A percentile compares a stretch with the other conserved stretches of the same genome.
phyloP scores from a whole-genome alignment of 306 rosid species.

The Dicorynia guianensis region DNA sequence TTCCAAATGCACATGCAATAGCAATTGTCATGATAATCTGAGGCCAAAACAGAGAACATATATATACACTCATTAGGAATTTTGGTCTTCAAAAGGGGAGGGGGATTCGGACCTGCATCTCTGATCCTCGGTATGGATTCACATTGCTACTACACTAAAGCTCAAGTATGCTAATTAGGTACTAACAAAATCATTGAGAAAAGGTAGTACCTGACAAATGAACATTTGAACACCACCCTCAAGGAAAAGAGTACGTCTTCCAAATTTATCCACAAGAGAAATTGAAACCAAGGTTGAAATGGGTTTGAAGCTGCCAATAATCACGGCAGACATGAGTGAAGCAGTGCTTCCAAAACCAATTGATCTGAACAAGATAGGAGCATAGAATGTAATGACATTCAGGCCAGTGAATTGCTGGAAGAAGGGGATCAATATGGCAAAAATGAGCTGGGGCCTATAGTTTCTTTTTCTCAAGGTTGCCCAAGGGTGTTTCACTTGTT shows the following conservation, averaged over 20 bases:
- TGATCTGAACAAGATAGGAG: slow-evolving; percentile 80
- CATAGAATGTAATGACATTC: slow-evolving; percentile 81
- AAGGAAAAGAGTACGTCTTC: slow-evolving; percentile 73
- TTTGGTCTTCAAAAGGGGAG: too few species aligned
- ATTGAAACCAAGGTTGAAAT: slow-evolving; percentile 61
- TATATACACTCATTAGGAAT: too few species aligned
- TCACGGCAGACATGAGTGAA: slow-evolving; percentile 70
- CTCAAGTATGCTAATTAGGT: not conserved
- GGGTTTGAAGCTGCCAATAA: slow-evolving; percentile 60
- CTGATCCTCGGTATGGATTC: too few species aligned
- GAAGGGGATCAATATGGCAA: slow-evolving; percentile 71
- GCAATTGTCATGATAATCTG: slow-evolving; percentile 64
- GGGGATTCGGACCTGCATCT: too few species aligned
- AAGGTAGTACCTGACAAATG: slow-evolving; percentile 58
- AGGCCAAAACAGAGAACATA: not conserved
- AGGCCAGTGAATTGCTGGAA: slow-evolving; percentile 88
- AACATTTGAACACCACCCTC: slow-evolving; percentile 83
- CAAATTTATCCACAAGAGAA: slow-evolving; percentile 60
- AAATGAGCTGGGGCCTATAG: slow-evolving; percentile 72
- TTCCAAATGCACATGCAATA: slow-evolving; percentile 67
- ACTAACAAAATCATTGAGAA: slow-evolving; percentile 11
- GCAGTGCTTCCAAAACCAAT: slow-evolving; percentile 74
- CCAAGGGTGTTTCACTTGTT: slow-evolving; percentile 66
- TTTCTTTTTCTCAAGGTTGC: slow-evolving; percentile 46
- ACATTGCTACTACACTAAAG: too few species aligned